Percentiles rank a stretch among this genome's conserved stretches.
phyloP scores from a whole-genome alignment of 1,284 basidiomycete species.

The Agroathelia rolfsii region DNA sequence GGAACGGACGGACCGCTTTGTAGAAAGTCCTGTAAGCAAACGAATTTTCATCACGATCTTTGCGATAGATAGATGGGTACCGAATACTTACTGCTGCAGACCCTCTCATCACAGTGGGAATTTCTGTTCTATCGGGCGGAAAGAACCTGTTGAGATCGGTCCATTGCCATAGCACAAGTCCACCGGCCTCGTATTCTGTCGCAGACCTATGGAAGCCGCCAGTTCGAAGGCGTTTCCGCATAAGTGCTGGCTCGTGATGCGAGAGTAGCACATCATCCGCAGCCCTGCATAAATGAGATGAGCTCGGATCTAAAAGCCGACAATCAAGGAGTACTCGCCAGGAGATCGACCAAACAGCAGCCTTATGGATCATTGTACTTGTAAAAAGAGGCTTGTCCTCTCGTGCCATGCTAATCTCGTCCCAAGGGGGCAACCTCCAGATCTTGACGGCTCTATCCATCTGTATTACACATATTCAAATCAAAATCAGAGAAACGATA shows the following conservation, averaged over 20 bases:
- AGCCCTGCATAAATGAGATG: constrained; percentile 33
- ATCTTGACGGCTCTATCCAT: constrained; percentile 65
- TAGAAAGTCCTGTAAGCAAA: too few species aligned
- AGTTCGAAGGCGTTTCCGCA: constrained; percentile 30
- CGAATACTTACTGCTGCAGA: constrained; percentile 47
- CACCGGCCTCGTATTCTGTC: constrained; percentile 38
- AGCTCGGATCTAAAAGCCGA: too few species aligned
- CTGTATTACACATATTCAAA: constrained; percentile 24
- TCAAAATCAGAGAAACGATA: too few species aligned
- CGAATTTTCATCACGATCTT: too few species aligned
- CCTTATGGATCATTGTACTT: constrained; percentile 50
- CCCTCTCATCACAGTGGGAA: constrained; percentile 37
- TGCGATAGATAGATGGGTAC: too few species aligned
- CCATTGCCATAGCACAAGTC: constrained; percentile 57
- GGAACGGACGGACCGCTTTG: too few species aligned
- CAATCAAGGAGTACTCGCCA: constrained; percentile 49
- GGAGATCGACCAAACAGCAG: constrained; percentile 50
- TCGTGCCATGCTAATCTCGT: constrained; percentile 30
- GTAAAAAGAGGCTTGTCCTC: constrained; percentile 71
- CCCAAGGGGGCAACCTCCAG: constrained; percentile 39
- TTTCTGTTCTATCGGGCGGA: constrained; percentile 30
- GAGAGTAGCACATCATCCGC: constrained; percentile 47
- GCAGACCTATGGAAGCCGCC: too few species aligned
- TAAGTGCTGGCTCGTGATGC: constrained; percentile 47
- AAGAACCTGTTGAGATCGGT: constrained; percentile 56